Percentiles rank a stretch among this genome's conserved stretches.
Evolutionary conservation across 148 eudicot genomes (phyloP).

Genomic region (Rhododendron williamsianum): DNA sequence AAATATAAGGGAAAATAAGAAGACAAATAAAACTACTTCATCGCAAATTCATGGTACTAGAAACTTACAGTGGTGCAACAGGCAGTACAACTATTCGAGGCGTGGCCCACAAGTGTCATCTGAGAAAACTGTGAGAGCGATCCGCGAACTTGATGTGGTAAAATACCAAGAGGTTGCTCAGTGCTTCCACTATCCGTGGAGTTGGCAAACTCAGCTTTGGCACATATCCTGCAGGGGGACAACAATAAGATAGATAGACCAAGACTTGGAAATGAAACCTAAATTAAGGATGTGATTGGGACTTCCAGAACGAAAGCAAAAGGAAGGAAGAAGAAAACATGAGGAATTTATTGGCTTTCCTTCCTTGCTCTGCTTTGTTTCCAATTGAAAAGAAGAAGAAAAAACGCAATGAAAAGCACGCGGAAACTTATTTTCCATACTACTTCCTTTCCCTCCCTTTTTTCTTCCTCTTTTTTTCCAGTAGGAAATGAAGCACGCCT

Average conservation of each 20-base stretch:
- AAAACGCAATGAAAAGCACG: background rate
- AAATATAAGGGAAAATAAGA: too few relatives aligned
- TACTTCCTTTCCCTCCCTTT: background rate
- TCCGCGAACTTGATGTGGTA: conserved; percentile 96
- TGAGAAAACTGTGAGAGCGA: conserved; percentile 85
- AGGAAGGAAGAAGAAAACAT: background rate
- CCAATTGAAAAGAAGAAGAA: background rate
- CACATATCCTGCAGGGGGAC: conserved; percentile 47
- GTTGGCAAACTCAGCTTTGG: conserved; percentile 71
- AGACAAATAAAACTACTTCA: background rate
- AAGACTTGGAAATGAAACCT: background rate
- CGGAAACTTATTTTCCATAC: background rate
- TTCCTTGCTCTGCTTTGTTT: background rate
- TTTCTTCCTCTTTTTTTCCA: background rate
- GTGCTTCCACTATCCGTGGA: conserved; percentile 35
- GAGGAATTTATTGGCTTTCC: background rate
- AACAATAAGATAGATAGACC: background rate
- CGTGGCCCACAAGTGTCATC: conserved; percentile 87
- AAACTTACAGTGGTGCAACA: conserved; percentile 71
- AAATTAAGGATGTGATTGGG: background rate
- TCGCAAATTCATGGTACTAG: background rate
- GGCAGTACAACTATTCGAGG: conserved; percentile 87
- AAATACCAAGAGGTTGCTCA: conserved; percentile 82
- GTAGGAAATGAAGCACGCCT: background rate
- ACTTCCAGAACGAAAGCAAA: background rate